phyloP scores from a whole-genome alignment of 148 eudicot genomes.

The Nyssa sinensis region DNA sequence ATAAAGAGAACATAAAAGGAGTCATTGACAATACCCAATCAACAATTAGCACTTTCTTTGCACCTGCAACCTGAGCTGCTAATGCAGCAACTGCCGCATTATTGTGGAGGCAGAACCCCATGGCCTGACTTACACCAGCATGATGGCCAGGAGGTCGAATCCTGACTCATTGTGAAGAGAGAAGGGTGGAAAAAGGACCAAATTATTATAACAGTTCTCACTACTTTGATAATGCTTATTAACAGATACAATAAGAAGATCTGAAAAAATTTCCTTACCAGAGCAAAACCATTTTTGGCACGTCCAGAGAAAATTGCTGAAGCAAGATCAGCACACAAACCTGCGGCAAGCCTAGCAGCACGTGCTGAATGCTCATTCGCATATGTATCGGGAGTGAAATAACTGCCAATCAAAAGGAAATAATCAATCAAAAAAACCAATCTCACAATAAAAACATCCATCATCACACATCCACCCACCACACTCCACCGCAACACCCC shows the following conservation, averaged over 20 bases:
- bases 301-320: constrained; percentile 66
- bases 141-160: constrained; percentile 99
- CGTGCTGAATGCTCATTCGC: constrained; percentile 88
- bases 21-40: constrained; percentile 73
- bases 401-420: constrained; percentile 44
- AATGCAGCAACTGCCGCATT: constrained; percentile 96
- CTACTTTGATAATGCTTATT: neutral
- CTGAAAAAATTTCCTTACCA: constrained; percentile 50
- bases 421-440: constrained; percentile 2
- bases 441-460: neutral
- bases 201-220: neutral
- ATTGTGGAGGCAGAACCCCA: constrained; percentile 99
- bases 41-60: constrained; percentile 81
- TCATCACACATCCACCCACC: neutral
- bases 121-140: constrained; percentile 86
- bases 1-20: constrained; percentile 2
- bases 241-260: neutral
- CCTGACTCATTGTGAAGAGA: constrained; percentile 40
- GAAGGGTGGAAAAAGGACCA: neutral
- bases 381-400: constrained; percentile 95
- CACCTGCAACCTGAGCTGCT: constrained; percentile 87
- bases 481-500: neutral
- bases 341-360: constrained; percentile 98
- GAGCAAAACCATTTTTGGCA: constrained; percentile 94
- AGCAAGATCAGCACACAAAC: constrained; percentile 96